Percentiles rank a stretch among this genome's conserved stretches.
These are phyloP conservation scores for Mycosphaerella sp. DNA, from an alignment of 2,329 filamentous ascomycete species.

Conservation along the genomic window DNA sequence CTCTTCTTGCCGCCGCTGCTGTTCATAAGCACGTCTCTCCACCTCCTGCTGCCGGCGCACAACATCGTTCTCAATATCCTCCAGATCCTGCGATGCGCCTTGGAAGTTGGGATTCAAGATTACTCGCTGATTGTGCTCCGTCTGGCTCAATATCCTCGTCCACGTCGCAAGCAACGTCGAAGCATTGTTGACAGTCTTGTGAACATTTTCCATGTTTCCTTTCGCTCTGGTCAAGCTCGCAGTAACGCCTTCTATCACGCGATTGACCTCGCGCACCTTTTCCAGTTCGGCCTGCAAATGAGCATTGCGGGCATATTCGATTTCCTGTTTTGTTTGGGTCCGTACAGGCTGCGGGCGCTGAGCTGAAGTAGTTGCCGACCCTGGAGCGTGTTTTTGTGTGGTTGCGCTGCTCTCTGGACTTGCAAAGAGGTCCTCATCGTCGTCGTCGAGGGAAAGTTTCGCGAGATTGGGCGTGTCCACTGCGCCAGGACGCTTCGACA, in stretches of 20 bases:
- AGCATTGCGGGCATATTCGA: slow-evolving; percentile 64
- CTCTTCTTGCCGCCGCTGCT: slow-evolving; percentile 66
- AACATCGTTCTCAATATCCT: slow-evolving; percentile 79
- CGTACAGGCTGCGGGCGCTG: slow-evolving; percentile 37
- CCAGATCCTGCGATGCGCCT: slow-evolving; percentile 76
- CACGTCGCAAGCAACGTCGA: slow-evolving; percentile 89
- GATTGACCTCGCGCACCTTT: slow-evolving; percentile 78
- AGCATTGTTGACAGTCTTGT: slow-evolving; percentile 75
- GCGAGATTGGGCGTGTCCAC: slow-evolving; percentile 27
- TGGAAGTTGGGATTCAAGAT: slow-evolving; percentile 86
- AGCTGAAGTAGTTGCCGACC: slow-evolving; percentile 31
- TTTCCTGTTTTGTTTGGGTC: slow-evolving; percentile 26
- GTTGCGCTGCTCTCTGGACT: slow-evolving; percentile 44
- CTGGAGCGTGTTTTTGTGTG: slow-evolving; percentile 27
- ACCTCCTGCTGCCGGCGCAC: slow-evolving; percentile 66
- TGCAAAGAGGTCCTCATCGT: slow-evolving; percentile 53
- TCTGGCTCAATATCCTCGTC: slow-evolving; percentile 93
- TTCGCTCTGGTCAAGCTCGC: slow-evolving; percentile 64
- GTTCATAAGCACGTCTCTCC: slow-evolving; percentile 68
- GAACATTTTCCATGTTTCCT: slow-evolving; percentile 77
- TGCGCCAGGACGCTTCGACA: slow-evolving; percentile 24
- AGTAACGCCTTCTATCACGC: slow-evolving; percentile 73
- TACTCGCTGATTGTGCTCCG: slow-evolving; percentile 91
- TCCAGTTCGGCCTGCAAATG: slow-evolving; percentile 72
- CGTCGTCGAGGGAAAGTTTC: slow-evolving; percentile 44